Evolutionary conservation across 2,329 filamentous ascomycete genomes (phyloP), one percentile per base, ranked within the genome.

Genomic region (Scedosporium dehoogii): DNA sequence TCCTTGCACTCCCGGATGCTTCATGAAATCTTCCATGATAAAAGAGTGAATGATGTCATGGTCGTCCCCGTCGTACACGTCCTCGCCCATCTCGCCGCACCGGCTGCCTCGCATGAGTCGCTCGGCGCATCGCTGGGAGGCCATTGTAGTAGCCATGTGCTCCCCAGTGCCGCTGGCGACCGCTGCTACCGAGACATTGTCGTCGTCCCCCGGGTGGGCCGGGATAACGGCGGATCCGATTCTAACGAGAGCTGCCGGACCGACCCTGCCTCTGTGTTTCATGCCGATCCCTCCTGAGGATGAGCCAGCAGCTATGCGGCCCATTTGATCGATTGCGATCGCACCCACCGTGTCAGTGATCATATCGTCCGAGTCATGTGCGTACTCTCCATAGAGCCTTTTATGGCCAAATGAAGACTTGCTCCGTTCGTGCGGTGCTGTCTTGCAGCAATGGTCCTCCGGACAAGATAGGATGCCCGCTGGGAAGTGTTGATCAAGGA

Each of bases 261-360:
- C 96, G 65, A 96, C 84, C 42, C 94, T 88, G 5, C 94, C 96
- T 64, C 86, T 85, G 73, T 96, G 92, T 72, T 99, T 99, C 93
- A 99, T 97, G 29, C 94, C 93, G 71, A 99, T 99, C 1, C 94
- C 94, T 5, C 94, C 94, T 16, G 96, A 99, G 1, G 94, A 99
- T 1, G 94, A 96, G 16, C 89, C 94, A 3, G 93, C 94, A 4
- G 96, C 93, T 70, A 99, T 96, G 63, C 89, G 88, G 16, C 94
- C 94, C 68, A 82, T 84, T 59, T 83, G 82, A 70, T 99, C 94
- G 66, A 99, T 87, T 10, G 92, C 94, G 70, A 99, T 96, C 29
- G 92, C 94, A 55, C 96, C 94, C 64, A 99, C 92, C 12, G 94
- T 99, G 76, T 99, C 94, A 2, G 89, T 96, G 68, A 99, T 83